Evolutionary conservation across 2,329 filamentous ascomycete species (phyloP).

Genomic region (Zasmidium cellare): DNA sequence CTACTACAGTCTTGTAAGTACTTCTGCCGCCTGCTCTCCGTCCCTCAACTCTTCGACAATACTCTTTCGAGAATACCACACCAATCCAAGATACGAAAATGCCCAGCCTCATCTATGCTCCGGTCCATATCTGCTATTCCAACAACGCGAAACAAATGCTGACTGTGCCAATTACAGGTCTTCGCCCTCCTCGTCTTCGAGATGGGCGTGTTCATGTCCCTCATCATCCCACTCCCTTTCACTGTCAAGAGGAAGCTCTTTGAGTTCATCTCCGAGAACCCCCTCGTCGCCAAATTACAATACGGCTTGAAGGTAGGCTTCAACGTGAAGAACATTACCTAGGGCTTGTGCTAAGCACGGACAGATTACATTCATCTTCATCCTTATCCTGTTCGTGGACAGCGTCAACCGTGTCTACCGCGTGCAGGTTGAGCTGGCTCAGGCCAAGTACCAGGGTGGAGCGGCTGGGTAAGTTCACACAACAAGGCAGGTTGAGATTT

Average conservation of each 20-base stretch:
- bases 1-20: slow-evolving; percentile 66
- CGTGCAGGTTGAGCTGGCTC: slow-evolving; percentile 83
- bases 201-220: slow-evolving; percentile 77
- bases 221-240: slow-evolving; percentile 87
- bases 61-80: not conserved
- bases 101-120: slow-evolving; percentile 39
- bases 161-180: slow-evolving; percentile 56
- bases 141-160: slow-evolving; percentile 10
- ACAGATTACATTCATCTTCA: slow-evolving; percentile 96
- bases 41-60: not conserved
- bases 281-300: slow-evolving; percentile 83
- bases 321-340: not conserved
- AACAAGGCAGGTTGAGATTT: not conserved
- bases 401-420: slow-evolving; percentile 96
- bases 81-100: slow-evolving; percentile 22
- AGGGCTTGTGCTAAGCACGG: not conserved
- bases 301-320: slow-evolving; percentile 81
- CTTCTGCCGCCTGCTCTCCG: slow-evolving; percentile 9
- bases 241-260: slow-evolving; percentile 82
- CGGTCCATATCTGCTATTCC: slow-evolving; percentile 25
- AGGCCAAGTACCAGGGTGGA: slow-evolving; percentile 61
- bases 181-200: slow-evolving; percentile 80
- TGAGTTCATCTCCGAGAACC: slow-evolving; percentile 92
- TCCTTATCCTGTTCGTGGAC: slow-evolving; percentile 95
- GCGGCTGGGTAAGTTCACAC: slow-evolving; percentile 48